Base-by-base conservation (phyloP, 352 stramenopile species). In the Pythium vanterpoolii region DNA sequence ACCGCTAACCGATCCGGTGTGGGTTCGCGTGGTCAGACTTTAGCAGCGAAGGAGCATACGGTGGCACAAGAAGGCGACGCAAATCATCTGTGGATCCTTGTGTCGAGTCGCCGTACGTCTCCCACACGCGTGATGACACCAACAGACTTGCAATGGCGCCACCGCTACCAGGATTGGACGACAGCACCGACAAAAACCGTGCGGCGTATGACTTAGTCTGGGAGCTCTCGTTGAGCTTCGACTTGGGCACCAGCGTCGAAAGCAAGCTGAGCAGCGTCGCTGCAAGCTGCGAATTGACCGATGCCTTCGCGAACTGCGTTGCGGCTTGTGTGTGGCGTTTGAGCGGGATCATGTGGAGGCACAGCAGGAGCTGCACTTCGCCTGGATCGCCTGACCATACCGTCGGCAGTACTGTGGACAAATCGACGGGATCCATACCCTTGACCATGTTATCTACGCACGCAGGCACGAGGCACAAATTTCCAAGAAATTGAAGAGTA, bases 401-500 rank as follows among this genome's bases (percentile, higher is more conserved):
- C 21, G 88, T 78, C 3, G 86, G 86, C 19, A 95, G 59, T 27
- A 95, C 42, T 27, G 74, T 81, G 0, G 86, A 76, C 34, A 95
- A 62, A 33, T 78, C 83, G 24, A 79, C 74, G 2, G 86, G 79
- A 55, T 95, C 76, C 86, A 95, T 95, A 48, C 86, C 86, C 62
- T 90, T 92, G 11, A 95, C 86, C 38, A 95, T 73, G 24, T 84
- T 95, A 59, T 95, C 86, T 18, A 95, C 90, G 55, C 86, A 95
- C 9, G 83, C 82, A 26, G 86, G 86, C 44, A 93, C 89, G 16
- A 95, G 66, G 48, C 86, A 95, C 43, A 95, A n/a, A 31, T 93
- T 93, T 8, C 86, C 86, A 0, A 95, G 71, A 45, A 95, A 56
- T 59, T 95, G 86, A 16, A 95, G 66, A 27, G 82, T 91, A 39